Evolutionary conservation across 495 filamentous ascomycete genomes (phyloP), one percentile per base, ranked within the genome.

Genomic region (Aspergillus saccharolyticus): DNA sequence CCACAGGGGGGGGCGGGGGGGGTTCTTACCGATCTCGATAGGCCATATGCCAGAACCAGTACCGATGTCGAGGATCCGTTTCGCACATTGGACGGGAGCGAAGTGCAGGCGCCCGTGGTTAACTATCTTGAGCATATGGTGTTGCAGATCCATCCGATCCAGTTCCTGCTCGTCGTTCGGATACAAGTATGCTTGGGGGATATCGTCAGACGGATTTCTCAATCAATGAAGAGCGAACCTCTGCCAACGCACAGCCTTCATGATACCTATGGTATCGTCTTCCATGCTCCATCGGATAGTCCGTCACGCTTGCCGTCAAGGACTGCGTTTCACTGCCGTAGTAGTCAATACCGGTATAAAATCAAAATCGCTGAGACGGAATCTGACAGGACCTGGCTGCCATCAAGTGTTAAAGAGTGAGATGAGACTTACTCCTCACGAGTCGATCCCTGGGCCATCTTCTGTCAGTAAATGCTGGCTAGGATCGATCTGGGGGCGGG

Each of bases 11-110:
- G 9, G 65, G 63, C 30, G 7, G 20, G 10, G 22, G 9, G 17
- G 30, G 17, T 24, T 63, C 61, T 68, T 69, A 80, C 67, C 74
- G 77, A 85, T 75, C 62, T 86, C 85, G 44, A 89, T 85, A 7
- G 85, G 80, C 86, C 86, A 89, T 54, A 85, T 89, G 3, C 88
- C 88, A 9, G 86, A 89, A 7, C 83, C 87, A 16, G 80, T 84
- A 30, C 85, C 83, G 21, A 90, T 78, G 62, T 90, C 88, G 1
- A 91, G 76, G 16, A 90, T 81, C 24, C 71, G 68, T 39, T 74
- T 63, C 0, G 85, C 83, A 10, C 81, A 66, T n/a, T 63, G 52
- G 0, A 84, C 74, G 1, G 87, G 87, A 0, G 86, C 79, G 59
- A 86, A 76, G 66, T 82, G 83, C 18, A 84, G 66, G 30, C 73